Evolutionary conservation across 2,329 filamentous ascomycete genomes (phyloP), one percentile per base, ranked within the genome.

Genomic region (Exophiala xenobiotica): DNA sequence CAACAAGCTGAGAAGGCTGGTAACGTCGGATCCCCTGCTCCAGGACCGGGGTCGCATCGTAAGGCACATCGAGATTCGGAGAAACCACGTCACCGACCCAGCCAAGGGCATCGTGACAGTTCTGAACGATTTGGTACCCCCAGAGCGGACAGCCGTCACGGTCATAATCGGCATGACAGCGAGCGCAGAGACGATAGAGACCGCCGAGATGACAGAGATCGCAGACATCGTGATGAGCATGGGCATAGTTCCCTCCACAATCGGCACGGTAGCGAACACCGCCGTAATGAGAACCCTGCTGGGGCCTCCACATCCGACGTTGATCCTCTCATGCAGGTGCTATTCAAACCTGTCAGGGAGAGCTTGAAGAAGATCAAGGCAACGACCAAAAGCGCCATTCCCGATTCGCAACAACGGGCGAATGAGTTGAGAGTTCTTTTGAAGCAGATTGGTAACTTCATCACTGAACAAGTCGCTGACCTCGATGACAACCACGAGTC

Each of bases 311-410:
- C 66, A 31, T 62, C 68, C 44, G 68, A 71, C 31, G 65, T 67
- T 39, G 67, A 72, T 56, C 67, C 70, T 31, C 72, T 75, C 61
- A 64, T 72, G 46, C 68, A 67, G 42, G 63, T 69, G 54, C 66
- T 77, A 53, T 76, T 77, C 63, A 72, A 69, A 49, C 74, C 74
- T 9, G 74, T 76, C 29, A 67, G 67, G 35, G 69, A 70, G 29
- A 67, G 70, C 44, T 62, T 75, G 18, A 70, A 66, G 51, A 67
- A 68, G 46, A 71, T 75, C n/a, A 68, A 72, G 19, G 65, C 64
- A 24, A 70, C 74, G 35, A 77, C 72, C 1, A 75, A 74, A 51
- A 70, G 72, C 48, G 71, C 69, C 29, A 68, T 73, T 37, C 71
- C 73, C 6, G 70, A 69, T 51, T 74, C 74, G 54, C 53, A 63